phyloP scores from a whole-genome alignment of 768 basidiomycete genomes.

The Galerina sulciceps region DNA sequence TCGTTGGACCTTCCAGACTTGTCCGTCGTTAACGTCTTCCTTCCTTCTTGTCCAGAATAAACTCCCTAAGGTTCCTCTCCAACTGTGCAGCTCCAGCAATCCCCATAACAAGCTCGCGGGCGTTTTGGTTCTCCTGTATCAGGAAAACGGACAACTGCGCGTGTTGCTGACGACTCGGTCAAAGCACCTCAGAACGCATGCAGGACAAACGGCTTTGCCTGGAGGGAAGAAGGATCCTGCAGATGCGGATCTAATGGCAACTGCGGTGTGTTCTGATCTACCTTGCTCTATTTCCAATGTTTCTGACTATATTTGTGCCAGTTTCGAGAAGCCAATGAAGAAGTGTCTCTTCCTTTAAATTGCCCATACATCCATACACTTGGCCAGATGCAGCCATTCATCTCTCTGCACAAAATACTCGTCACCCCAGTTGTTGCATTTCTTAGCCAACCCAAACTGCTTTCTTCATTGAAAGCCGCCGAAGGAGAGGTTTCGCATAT shows the following conservation, averaged over 20 bases:
- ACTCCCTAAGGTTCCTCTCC: slow-evolving; percentile 15
- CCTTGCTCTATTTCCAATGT: not conserved
- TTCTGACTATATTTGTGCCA: slow-evolving; percentile 3
- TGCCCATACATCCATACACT: slow-evolving; percentile 63
- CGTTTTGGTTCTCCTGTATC: slow-evolving; percentile 80
- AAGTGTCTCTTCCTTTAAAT: slow-evolving; percentile 70
- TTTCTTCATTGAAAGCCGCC: slow-evolving; percentile 56
- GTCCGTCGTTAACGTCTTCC: slow-evolving; percentile 46
- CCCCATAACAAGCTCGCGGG: slow-evolving; percentile 61
- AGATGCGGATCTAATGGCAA: slow-evolving; percentile 65
- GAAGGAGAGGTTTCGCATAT: slow-evolving; percentile 77
- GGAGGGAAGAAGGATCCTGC: slow-evolving; percentile 28
- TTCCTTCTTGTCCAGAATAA: slow-evolving; percentile 9
- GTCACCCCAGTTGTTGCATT: slow-evolving; percentile 83
- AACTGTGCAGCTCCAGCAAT: slow-evolving; percentile 31
- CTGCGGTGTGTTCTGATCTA: slow-evolving; percentile 64
- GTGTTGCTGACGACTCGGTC: slow-evolving; percentile 89
- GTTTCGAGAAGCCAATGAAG: slow-evolving; percentile 87
- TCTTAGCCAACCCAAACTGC: slow-evolving; percentile 55
- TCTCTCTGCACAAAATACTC: slow-evolving; percentile 68
- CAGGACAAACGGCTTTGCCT: slow-evolving; percentile 63
- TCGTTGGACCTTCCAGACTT: slow-evolving; percentile 46
- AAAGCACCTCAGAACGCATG: slow-evolving; percentile 72
- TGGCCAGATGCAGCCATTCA: slow-evolving; percentile 65
- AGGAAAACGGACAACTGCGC: slow-evolving; percentile 65